Evolutionary conservation across 2,329 filamentous ascomycete genomes (phyloP), one percentile per base, ranked within the genome.

Genomic region (Achaetomium macrosporum): DNA sequence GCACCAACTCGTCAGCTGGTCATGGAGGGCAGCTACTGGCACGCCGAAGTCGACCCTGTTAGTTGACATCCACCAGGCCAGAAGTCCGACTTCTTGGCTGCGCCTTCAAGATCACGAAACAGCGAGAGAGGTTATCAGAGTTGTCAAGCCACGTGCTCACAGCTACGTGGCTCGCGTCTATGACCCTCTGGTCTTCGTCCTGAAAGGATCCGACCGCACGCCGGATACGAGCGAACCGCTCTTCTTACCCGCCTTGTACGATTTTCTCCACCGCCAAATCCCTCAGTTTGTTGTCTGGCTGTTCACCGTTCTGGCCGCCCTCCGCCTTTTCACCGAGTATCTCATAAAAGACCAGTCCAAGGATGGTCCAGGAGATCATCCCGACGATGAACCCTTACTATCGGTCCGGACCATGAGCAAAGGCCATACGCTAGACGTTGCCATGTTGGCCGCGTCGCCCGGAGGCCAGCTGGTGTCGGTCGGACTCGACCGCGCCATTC

Each of bases 21-120:
- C 65, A 7, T 64, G 63, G 52, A 64, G 66, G 30, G 55, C 63
- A 35, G 57, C 55, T 9, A 43, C 44, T 7, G 59, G 53, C 29
- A 50, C 55, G 3, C 61, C 68, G 29, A 61, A 66, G 25, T 65
- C 71, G 16, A 66, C 77, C 2, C 65, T 78, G 3, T 73, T 82
- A 2, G 74, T 83, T 11, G 76, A 79, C 19, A 78, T 90, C 55
- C 84, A 91, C 62, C 86, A 89, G 64, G 86, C 85, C 2, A 76
- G 87, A 55, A 87, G 83, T n/a, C 87, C 85, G 1, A 82, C 78
- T 4, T 85, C 87, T 15, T 92, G 88, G 88, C 73, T 91, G 46
- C 78, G 80, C 25, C 75, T 90, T 51, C 88, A 91, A 65, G 87
- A 91, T 60, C 86, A 90, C 61, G 85, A 88, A 63, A 90, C 87